These are phyloP conservation scores for Colletotrichum musicola DNA, from an alignment of 2,329 filamentous ascomycete species.

Conservation along the genomic window DNA sequence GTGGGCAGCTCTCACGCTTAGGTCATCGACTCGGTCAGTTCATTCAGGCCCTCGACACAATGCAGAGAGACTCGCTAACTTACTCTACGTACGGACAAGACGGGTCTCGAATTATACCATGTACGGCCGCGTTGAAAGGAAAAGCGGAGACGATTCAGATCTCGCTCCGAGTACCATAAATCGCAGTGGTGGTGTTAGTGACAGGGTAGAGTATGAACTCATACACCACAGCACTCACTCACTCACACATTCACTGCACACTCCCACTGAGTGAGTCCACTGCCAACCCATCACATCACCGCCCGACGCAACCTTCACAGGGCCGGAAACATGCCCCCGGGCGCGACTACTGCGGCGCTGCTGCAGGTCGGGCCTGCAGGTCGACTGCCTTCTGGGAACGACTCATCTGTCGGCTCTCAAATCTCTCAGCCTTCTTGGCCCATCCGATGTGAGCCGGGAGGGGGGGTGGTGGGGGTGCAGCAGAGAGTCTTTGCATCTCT, in stretches of 20 bases:
- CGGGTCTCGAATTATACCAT: conserved; percentile 4
- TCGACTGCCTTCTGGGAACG: conserved; percentile 14
- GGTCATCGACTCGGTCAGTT: conserved; percentile 15
- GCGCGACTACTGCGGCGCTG: conserved; percentile 10
- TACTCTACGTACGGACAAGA: conserved; percentile 13
- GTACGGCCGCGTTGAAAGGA: conserved; percentile 23
- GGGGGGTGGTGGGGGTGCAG: too few relatives aligned
- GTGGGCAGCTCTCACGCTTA: conserved; percentile 20
- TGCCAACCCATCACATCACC: background rate
- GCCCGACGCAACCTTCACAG: background rate
- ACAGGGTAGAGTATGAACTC: conserved; percentile 16
- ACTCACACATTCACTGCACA: too few relatives aligned
- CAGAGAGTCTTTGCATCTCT: too few relatives aligned
- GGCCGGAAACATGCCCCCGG: conserved; percentile 7
- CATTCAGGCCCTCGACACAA: conserved; percentile 23
- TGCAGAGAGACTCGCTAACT: background rate
- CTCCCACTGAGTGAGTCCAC: background rate
- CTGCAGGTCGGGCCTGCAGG: conserved; percentile 19
- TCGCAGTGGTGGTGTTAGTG: conserved; percentile 15
- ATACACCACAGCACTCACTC: background rate
- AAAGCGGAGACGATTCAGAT: conserved; percentile 30
- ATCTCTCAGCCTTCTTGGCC: background rate
- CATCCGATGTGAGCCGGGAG: background rate
- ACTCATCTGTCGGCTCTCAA: conserved; percentile 9
- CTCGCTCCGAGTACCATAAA: background rate